phyloP scores from a whole-genome alignment of 202 grass and related monocot species.

The Schoenoplectus tabernaemontani region DNA sequence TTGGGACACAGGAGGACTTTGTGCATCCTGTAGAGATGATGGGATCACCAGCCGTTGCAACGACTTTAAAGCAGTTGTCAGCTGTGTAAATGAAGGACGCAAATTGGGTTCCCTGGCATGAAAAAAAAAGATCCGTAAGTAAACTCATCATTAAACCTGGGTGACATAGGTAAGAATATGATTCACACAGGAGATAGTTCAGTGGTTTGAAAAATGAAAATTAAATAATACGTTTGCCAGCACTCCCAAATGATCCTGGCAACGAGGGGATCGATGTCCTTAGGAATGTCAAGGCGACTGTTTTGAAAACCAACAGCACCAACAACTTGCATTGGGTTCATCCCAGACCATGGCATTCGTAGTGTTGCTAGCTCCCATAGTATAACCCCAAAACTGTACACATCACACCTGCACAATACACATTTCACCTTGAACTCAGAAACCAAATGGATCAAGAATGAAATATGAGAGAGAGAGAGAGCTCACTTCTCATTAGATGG shows the following conservation, averaged over 20 bases:
- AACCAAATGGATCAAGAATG: slow-evolving; percentile 15
- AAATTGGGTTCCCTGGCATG: slow-evolving; percentile 69
- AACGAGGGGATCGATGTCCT: slow-evolving; percentile 87
- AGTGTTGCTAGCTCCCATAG: slow-evolving; percentile 92
- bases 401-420: slow-evolving; percentile 77
- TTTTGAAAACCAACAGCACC: slow-evolving; percentile 99
- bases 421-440: slow-evolving; percentile 6
- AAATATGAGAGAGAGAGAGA: background rate
- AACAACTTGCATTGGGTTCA: slow-evolving; percentile 99
- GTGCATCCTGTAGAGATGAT: slow-evolving; percentile 47
- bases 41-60: slow-evolving; percentile 68
- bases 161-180: background rate
- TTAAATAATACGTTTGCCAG: slow-evolving; percentile 84
- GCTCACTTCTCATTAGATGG: slow-evolving; percentile 94
- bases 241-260: slow-evolving; percentile 80
- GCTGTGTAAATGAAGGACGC: slow-evolving; percentile 74
- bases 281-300: slow-evolving; percentile 73
- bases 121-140: background rate
- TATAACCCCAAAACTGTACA: slow-evolving; percentile 99
- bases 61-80: slow-evolving; percentile 67
- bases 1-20: slow-evolving; percentile 53
- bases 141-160: background rate
- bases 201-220: background rate
- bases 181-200: background rate
- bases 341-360: slow-evolving; percentile 91